These are phyloP conservation scores for Heliamphora exappendiculata DNA, from an alignment of 148 eudicot genomes.

Conservation along the genomic window DNA sequence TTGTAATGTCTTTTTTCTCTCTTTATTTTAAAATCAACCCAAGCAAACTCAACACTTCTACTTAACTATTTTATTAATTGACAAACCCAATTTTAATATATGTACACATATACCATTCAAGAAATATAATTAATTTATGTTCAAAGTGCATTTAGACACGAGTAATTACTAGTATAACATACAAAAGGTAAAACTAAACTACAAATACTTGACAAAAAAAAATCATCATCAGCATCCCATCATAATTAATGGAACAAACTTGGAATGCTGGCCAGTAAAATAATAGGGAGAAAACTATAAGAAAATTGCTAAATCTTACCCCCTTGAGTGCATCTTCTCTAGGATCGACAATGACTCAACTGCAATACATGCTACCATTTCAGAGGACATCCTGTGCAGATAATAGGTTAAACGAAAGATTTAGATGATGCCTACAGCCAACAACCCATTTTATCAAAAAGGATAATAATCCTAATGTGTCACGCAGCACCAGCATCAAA, in stretches of 20 bases:
- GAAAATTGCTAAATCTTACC: constrained; percentile 31
- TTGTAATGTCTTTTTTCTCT: too few species aligned
- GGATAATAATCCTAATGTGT: too few species aligned
- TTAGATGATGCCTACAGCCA: background rate
- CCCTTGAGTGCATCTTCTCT: constrained; percentile 74
- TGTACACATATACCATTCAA: too few species aligned
- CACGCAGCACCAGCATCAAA: too few species aligned
- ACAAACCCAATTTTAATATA: too few species aligned
- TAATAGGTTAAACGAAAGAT: background rate
- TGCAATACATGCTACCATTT: constrained; percentile 88
- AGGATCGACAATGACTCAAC: constrained; percentile 79
- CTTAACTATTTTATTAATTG: too few species aligned
- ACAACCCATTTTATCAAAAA: background rate
- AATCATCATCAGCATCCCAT: background rate
- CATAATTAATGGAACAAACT: background rate
- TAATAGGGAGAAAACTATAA: background rate
- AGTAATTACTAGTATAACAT: too few species aligned
- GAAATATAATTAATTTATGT: too few species aligned
- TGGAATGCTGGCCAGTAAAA: background rate
- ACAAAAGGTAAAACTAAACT: background rate
- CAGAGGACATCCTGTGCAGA: constrained; percentile 69
- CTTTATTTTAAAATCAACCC: too few species aligned
- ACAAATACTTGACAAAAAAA: too few species aligned
- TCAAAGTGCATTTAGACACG: too few species aligned
- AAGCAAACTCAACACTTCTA: too few species aligned